These are phyloP conservation scores for Bidens hawaiensis DNA, from an alignment of 140 eudicot genomes.

Conservation along the genomic window DNA sequence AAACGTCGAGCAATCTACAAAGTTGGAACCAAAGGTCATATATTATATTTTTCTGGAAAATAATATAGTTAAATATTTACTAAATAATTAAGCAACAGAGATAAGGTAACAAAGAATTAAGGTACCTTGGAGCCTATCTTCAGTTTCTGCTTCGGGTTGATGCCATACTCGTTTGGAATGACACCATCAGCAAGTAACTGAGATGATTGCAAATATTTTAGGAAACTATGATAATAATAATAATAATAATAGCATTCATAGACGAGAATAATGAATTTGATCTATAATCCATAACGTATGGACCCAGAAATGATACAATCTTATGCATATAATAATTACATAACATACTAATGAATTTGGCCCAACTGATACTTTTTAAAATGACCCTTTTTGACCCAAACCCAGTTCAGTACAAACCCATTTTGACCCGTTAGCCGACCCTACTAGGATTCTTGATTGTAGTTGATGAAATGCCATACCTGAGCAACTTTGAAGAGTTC, in stretches of 20 bases:
- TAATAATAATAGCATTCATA: too few species aligned
- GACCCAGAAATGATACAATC: neutral
- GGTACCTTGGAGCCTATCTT: neutral
- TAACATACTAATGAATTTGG: too few species aligned
- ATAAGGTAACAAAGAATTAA: neutral
- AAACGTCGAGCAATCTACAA: constrained; percentile 90
- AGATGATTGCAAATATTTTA: neutral
- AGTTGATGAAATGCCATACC: constrained; percentile 33
- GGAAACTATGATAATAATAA: too few species aligned
- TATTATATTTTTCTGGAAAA: neutral
- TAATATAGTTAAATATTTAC: neutral
- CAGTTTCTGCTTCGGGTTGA: too few species aligned
- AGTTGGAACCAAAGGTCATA: neutral
- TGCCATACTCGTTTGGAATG: constrained; percentile 15
- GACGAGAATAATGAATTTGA: too few species aligned
- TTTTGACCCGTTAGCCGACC: neutral
- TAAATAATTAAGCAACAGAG: neutral
- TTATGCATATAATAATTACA: too few species aligned
- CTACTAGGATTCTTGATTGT: neutral
- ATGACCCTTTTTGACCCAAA: neutral
- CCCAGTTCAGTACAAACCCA: neutral
- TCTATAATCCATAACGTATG: too few species aligned
- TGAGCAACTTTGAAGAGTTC: constrained; percentile 93
- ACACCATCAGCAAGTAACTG: constrained; percentile 99
- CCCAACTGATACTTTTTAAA: too few species aligned